phyloP scores from a whole-genome alignment of 2,329 filamentous ascomycete species.

The Xylariaceae sp. region DNA sequence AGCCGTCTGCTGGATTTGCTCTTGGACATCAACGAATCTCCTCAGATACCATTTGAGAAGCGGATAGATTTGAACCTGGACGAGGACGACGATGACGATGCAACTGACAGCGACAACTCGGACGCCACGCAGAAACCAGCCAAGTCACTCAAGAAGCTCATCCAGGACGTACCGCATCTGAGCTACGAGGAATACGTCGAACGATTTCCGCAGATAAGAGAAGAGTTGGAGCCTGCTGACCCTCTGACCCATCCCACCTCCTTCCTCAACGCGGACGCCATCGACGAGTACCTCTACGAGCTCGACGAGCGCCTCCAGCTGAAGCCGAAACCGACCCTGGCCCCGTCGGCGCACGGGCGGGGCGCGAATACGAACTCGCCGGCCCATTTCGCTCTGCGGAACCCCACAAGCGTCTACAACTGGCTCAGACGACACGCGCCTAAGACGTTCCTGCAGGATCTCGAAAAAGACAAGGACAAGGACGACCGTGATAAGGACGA shows the following conservation, averaged over 20 bases:
- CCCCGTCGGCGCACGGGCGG: slow-evolving; percentile 40
- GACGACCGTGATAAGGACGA: slow-evolving; percentile 34
- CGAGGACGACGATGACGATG: slow-evolving; percentile 35
- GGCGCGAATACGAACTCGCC: slow-evolving; percentile 27
- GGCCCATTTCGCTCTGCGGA: slow-evolving; percentile 54
- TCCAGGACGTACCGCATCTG: slow-evolving; percentile 47
- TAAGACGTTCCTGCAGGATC: slow-evolving; percentile 77
- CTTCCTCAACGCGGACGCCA: slow-evolving; percentile 63
- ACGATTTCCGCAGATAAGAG: slow-evolving; percentile 53
- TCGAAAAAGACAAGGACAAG: slow-evolving; percentile 46
- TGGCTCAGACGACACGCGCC: slow-evolving; percentile 86
- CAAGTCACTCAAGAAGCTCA: slow-evolving; percentile 46
- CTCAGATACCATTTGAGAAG: slow-evolving; percentile 68
- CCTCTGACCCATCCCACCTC: slow-evolving; percentile 53
- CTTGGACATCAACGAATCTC: slow-evolving; percentile 79
- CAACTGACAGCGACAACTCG: slow-evolving; percentile 38
- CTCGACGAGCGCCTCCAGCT: slow-evolving; percentile 50
- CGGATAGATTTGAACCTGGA: slow-evolving; percentile 64
- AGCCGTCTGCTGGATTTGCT: slow-evolving; percentile 87
- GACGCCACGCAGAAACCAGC: slow-evolving; percentile 33
- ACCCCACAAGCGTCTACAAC: slow-evolving; percentile 90
- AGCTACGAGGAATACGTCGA: slow-evolving; percentile 52
- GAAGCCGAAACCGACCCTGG: slow-evolving; percentile 43
- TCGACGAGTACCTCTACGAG: slow-evolving; percentile 68
- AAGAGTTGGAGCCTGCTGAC: slow-evolving; percentile 45